phyloP scores from a whole-genome alignment of 768 basidiomycete species.

The Gymnopilus dilepis region DNA sequence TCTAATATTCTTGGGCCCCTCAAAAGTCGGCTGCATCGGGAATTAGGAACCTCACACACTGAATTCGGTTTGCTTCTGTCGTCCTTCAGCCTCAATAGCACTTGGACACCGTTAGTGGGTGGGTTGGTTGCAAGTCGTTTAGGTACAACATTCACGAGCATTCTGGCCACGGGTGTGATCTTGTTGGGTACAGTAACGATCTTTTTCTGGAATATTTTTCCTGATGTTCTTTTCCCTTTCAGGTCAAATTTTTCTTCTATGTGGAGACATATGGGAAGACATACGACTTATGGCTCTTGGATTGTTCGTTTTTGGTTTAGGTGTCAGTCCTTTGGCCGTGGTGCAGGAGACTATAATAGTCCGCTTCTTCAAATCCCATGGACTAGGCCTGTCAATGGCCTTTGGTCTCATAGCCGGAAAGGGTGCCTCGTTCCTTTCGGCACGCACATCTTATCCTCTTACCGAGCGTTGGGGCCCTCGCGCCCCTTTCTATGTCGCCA shows the following conservation, averaged over 20 bases:
- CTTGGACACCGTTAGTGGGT: constrained; percentile 77
- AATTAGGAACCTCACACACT: constrained; percentile 76
- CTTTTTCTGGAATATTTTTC: background rate
- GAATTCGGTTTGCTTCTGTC: constrained; percentile 82
- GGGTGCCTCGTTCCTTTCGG: constrained; percentile 75
- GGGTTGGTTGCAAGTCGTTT: constrained; percentile 73
- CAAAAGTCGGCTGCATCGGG: constrained; percentile 69
- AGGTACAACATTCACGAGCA: constrained; percentile 73
- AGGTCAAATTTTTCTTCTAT: constrained; percentile 72
- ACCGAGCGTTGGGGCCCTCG: constrained; percentile 67
- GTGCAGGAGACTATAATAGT: constrained; percentile 87
- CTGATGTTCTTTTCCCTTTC: constrained; percentile 4
- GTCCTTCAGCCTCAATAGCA: constrained; percentile 74
- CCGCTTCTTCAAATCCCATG: constrained; percentile 78
- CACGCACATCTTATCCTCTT: constrained; percentile 78
- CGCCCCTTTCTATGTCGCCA: constrained; percentile 77
- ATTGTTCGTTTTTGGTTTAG: constrained; percentile 80
- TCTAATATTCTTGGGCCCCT: constrained; percentile 79
- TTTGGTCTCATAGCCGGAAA: constrained; percentile 87
- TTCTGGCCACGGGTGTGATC: constrained; percentile 77
- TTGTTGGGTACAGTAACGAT: constrained; percentile 51
- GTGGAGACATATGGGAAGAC: constrained; percentile 63
- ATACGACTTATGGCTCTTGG: constrained; percentile 77
- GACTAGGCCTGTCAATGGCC: constrained; percentile 77
- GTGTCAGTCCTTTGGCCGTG: constrained; percentile 80